Base-by-base conservation (phyloP, 306 rosid species). In the Dryas drummondii region DNA sequence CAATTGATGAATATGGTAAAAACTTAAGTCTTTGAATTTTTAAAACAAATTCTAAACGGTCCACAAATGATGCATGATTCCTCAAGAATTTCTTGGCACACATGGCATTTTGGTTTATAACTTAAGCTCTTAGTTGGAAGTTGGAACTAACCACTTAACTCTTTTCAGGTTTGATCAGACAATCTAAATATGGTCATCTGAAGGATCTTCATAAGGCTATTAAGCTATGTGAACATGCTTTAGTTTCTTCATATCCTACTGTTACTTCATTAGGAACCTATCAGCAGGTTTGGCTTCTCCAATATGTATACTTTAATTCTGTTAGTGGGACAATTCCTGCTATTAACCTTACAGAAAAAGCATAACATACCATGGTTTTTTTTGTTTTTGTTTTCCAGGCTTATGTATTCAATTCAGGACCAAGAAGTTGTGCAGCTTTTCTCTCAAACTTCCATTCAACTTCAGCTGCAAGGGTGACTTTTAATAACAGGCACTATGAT, bases 1-100 rank as follows among this genome's bases (percentile, higher is more conserved):
- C 98, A 71, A 82, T 94, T 73, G 98, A 94, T 81, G 98, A 94
- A 82, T 94, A 90, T 27, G 98, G 98, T 94, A 66, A 83, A 92
- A 84, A 70, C 60, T 52, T 63, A 53, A 57, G 74, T 41, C 83
- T 49, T 76, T 6, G 49, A 59, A 13, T 26, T 65, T 71, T 68
- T 26, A 12, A n/a, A n/a, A 6, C 37, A 22, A 22, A 22, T 22
- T 32, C 3, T 14, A 69, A 15, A 17, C 50, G 32, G 14, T 49
- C 14, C 7, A 26, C 45, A 68, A 15, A 22, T 27, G 44, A 7
- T 22, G 32, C 7, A 17, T 5, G 6, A 40, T 67, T 48, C 19
- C 22, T 47, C 47, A 19, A 66, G 42, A 60, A 27, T 60, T 17
- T 66, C 32, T 44, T 66, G n/a, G 53, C 70, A 69, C 46, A 50